Conservation (phyloP, 2,329 filamentous ascomycete genomes). For the Arthrobotrys entomopaga region DNA sequence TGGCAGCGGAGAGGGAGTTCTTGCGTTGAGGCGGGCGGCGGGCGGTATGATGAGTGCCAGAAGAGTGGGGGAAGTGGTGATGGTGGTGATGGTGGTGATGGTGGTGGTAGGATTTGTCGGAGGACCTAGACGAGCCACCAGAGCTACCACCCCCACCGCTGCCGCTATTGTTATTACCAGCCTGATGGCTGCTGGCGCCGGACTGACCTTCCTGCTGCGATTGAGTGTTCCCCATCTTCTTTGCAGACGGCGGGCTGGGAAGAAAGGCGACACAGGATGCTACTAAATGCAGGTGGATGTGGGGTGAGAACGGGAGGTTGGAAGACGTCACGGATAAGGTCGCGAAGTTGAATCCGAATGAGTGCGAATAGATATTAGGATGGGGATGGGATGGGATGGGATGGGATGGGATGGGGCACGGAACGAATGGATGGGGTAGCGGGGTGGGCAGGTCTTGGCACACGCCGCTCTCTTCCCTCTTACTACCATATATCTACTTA, state of each 20-base stretch:
- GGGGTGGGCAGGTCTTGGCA: not conserved
- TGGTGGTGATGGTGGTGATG: constrained; percentile 25
- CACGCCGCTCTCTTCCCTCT: not conserved
- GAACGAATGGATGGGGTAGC: too few species aligned
- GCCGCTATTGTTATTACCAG: too few species aligned
- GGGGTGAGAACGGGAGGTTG: constrained; percentile 3
- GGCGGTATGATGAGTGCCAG: constrained; percentile 28
- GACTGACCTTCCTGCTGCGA: constrained; percentile 51
- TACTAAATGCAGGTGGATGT: not conserved
- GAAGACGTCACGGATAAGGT: not conserved
- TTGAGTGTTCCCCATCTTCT: constrained; percentile 49
- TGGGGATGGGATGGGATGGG: too few species aligned
- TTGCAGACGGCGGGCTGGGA: not conserved
- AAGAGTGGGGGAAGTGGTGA: constrained; percentile 20
- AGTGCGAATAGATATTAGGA: too few species aligned
- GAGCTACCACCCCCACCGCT: constrained; percentile 19
- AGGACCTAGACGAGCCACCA: constrained; percentile 25
- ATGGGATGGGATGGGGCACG: too few species aligned
- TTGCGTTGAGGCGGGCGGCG: constrained; percentile 49
- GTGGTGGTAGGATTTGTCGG: constrained; percentile 39
- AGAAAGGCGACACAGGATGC: not conserved
- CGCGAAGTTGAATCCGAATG: too few species aligned
- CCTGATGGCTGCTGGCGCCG: not conserved
- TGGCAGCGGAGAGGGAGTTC: constrained; percentile 48
- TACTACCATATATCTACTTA: too few species aligned